A percentile compares a stretch with the other conserved stretches of the same genome.
phyloP scores from a whole-genome alignment of 2,329 filamentous ascomycete species.

The Paraphaeosphaeria minitans region DNA sequence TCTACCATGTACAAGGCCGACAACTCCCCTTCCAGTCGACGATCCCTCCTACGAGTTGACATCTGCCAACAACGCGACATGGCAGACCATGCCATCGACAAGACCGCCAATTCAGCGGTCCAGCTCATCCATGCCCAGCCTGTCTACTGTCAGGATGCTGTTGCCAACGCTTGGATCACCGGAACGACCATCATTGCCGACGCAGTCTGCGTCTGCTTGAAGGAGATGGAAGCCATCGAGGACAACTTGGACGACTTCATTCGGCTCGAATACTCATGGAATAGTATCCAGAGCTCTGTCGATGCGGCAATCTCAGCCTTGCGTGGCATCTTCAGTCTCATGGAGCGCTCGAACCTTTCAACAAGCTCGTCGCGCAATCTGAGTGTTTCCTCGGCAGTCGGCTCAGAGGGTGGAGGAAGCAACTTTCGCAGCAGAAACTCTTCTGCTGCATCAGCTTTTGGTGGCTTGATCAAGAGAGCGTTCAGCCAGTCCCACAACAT shows the following conservation, averaged over 20 bases:
- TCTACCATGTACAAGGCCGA: conserved; percentile 41
- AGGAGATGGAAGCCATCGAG: conserved; percentile 49
- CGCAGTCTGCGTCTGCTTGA: conserved; percentile 50
- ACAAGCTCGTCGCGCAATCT: conserved; percentile 24
- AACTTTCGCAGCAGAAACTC: conserved; percentile 29
- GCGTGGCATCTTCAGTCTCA: conserved; percentile 54
- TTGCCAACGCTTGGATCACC: conserved; percentile 53
- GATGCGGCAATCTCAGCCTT: conserved; percentile 50
- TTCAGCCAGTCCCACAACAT: conserved; percentile 27
- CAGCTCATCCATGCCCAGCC: conserved; percentile 52
- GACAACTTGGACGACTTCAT: conserved; percentile 52
- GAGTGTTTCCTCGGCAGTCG: conserved; percentile 36
- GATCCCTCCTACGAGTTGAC: conserved; percentile 51
- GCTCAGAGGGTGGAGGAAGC: conserved; percentile 17
- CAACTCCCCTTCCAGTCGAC: conserved; percentile 31
- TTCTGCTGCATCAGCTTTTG: conserved; percentile 33
- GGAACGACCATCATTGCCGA: conserved; percentile 54
- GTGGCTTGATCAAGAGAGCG: conserved; percentile 34
- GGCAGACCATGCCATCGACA: conserved; percentile 54
- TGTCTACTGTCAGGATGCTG: conserved; percentile 46
- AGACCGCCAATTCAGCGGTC: conserved; percentile 52
- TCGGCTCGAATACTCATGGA: conserved; percentile 52
- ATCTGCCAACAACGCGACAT: conserved; percentile 52
- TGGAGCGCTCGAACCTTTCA: conserved; percentile 30
- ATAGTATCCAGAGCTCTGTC: conserved; percentile 49